Conservation (phyloP, 805 yeast species). For the Pichia nanzhaoensis region DNA sequence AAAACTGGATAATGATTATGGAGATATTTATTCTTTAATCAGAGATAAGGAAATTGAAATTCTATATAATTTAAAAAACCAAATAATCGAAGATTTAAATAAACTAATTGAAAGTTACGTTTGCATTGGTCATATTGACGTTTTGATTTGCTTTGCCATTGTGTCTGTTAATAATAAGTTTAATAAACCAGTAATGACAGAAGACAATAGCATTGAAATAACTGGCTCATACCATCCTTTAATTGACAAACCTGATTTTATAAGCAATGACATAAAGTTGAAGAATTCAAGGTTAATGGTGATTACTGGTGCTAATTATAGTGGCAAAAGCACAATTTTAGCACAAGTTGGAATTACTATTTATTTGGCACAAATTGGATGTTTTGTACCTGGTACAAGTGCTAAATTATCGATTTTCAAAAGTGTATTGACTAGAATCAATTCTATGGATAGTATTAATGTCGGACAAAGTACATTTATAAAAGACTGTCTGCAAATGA, state of each 20-base stretch:
- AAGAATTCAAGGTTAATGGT: constrained; percentile 26
- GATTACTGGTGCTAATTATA: constrained; percentile 44
- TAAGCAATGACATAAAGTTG: constrained; percentile 33
- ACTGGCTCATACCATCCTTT: constrained; percentile 42
- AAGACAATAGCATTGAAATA: constrained; percentile 20
- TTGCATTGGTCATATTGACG: constrained; percentile 33
- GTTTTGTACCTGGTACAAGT: constrained; percentile 43
- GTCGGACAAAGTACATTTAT: constrained; percentile 43
- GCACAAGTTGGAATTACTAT: constrained; percentile 43
- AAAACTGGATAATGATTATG: constrained; percentile 32
- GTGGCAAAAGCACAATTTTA: constrained; percentile 48
- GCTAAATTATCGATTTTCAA: constrained; percentile 44
- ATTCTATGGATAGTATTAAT: constrained; percentile 34
- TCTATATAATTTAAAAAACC: constrained; percentile 26
- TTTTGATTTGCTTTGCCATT: constrained; percentile 30
- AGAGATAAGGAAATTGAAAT: constrained; percentile 38
- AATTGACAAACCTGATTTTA: constrained; percentile 19
- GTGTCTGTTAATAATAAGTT: constrained; percentile 26
- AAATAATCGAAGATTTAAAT: constrained; percentile 14
- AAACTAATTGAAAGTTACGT: constrained; percentile 19
- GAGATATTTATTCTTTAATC: constrained; percentile 37
- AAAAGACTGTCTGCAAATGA: constrained; percentile 37
- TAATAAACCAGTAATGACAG: constrained; percentile 29
- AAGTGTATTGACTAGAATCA: constrained; percentile 35
- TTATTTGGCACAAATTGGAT: constrained; percentile 47